Percentiles rank a stretch among this genome's conserved stretches.
phyloP scores from a whole-genome alignment of 176 grass and related monocot genomes.

The Elymus sibiricus region DNA sequence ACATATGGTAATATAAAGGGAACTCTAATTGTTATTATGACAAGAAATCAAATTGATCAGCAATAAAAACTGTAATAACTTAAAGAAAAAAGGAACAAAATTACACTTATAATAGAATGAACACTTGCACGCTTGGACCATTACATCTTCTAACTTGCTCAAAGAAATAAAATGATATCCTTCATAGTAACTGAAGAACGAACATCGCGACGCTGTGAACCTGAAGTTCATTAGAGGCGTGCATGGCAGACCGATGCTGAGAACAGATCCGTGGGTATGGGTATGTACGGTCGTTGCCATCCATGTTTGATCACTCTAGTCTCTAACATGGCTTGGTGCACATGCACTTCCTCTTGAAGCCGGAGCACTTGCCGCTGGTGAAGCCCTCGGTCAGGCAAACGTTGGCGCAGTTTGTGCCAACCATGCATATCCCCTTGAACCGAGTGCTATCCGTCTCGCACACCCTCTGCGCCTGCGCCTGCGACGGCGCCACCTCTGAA shows the following conservation, averaged over 20 bases:
- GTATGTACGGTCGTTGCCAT: background rate
- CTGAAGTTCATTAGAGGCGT: background rate
- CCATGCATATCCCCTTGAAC: background rate
- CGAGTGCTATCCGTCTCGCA: background rate
- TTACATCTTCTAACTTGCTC: background rate
- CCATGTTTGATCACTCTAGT: background rate
- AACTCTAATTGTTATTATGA: background rate
- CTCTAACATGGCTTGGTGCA: background rate
- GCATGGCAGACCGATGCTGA: no score
- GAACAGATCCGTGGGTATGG: background rate
- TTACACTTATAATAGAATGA: background rate
- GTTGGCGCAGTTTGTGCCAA: background rate
- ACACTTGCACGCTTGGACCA: background rate
- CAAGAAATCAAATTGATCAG: background rate
- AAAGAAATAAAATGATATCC: background rate
- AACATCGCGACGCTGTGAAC: background rate
- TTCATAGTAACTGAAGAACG: background rate
- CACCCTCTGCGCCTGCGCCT: background rate
- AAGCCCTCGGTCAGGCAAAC: background rate
- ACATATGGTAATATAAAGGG: background rate
- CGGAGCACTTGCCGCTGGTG: background rate
- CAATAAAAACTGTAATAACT: background rate
- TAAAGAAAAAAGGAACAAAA: background rate
- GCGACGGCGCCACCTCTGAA: background rate
- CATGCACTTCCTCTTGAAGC: background rate